Evolutionary conservation across 768 basidiomycete genomes (phyloP).

Genomic region (Psilocybe cubensis): DNA sequence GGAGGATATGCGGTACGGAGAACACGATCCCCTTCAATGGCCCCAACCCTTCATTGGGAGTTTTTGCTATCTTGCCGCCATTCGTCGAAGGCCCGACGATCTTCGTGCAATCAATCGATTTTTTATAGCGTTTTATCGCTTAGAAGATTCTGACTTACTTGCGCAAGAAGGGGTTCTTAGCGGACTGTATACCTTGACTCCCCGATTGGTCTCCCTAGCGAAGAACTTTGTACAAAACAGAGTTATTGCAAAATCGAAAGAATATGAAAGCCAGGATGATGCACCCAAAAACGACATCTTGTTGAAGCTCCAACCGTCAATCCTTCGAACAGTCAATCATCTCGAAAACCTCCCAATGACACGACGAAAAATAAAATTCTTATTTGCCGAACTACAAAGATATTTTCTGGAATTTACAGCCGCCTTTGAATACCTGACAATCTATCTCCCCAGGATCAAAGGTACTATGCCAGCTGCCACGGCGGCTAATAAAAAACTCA

Average conservation of each 20-base stretch:
- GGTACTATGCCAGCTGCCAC: neutral
- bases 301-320: neutral
- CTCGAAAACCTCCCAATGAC: conserved; percentile 5
- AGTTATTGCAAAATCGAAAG: too few species aligned
- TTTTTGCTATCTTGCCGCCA: neutral
- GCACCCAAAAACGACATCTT: neutral
- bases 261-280: neutral
- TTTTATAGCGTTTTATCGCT: neutral
- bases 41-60: conserved; percentile 3
- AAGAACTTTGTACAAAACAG: too few species aligned
- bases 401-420: conserved; percentile 1
- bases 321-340: neutral
- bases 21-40: conserved; percentile 7
- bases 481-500: neutral
- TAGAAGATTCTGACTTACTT: neutral
- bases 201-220: too few species aligned
- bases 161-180: too few species aligned
- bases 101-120: neutral
- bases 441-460: neutral
- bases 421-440: neutral
- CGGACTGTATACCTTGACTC: too few species aligned
- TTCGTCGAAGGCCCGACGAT: neutral
- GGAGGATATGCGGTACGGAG: conserved; percentile 1
- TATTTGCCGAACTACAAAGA: conserved; percentile 4
- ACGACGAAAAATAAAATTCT: neutral